These are phyloP conservation scores for Penicillium sp. DNA, from an alignment of 2,329 filamentous ascomycete genomes.

Conservation along the genomic window DNA sequence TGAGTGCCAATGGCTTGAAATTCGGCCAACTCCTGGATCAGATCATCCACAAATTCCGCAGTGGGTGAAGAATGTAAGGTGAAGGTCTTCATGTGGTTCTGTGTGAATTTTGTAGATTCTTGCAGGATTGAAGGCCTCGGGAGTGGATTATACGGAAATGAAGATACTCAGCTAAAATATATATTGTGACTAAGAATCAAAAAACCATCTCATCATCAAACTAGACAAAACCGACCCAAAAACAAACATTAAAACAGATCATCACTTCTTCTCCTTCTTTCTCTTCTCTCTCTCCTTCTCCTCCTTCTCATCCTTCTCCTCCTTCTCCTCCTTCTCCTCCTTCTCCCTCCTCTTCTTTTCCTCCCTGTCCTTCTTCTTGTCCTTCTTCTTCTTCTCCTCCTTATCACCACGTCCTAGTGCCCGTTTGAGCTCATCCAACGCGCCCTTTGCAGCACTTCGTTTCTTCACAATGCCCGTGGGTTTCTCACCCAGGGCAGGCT, in stretches of 20 bases:
- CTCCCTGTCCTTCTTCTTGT: background rate
- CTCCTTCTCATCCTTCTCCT: too few relatives aligned
- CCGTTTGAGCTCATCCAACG: background rate
- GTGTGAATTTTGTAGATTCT: background rate
- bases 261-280: too few relatives aligned
- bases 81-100: constrained; percentile 8
- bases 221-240: too few relatives aligned
- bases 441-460: background rate
- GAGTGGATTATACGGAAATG: too few relatives aligned
- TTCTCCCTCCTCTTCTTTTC: background rate
- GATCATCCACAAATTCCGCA: constrained; percentile 23
- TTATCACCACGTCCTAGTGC: background rate
- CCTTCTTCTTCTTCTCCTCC: background rate
- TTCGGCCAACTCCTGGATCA: constrained; percentile 22
- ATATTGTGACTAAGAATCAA: too few relatives aligned
- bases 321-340: background rate
- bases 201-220: too few relatives aligned
- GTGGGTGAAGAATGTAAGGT: constrained; percentile 1
- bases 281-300: too few relatives aligned
- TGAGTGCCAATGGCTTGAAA: background rate
- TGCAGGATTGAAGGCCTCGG: background rate
- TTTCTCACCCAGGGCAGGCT: background rate
- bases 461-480: background rate
- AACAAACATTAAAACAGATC: too few relatives aligned
- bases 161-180: background rate